Conservation (phyloP, 2,329 filamentous ascomycete species). For the Anisogramma anomala region DNA sequence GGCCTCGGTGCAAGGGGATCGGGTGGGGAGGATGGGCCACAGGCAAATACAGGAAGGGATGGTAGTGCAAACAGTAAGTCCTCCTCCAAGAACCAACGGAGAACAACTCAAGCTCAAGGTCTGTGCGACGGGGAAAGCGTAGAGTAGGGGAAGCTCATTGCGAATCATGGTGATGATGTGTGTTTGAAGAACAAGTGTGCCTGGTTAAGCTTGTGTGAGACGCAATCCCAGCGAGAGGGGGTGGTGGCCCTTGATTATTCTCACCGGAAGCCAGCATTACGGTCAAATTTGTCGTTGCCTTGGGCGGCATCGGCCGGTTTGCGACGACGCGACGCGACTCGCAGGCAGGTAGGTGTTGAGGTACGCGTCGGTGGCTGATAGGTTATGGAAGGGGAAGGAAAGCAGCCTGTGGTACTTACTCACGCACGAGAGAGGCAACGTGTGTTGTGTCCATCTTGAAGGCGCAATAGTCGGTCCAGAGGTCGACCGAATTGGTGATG, state of each 20-base stretch:
- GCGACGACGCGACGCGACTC: constrained; percentile 25
- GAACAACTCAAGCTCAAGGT: constrained; percentile 33
- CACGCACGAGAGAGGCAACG: constrained; percentile 89
- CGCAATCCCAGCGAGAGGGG: constrained; percentile 44
- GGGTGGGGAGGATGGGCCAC: constrained; percentile 30
- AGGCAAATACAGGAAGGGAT: constrained; percentile 52
- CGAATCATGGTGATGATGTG: constrained; percentile 22
- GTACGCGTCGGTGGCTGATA: constrained; percentile 19
- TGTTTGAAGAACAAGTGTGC: constrained; percentile 37
- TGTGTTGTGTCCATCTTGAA: constrained; percentile 98
- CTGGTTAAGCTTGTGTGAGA: constrained; percentile 55
- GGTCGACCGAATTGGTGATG: constrained; percentile 84
- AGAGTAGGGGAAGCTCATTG: constrained; percentile 26
- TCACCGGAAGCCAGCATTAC: constrained; percentile 46
- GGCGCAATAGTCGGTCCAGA: constrained; percentile 94
- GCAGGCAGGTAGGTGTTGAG: constrained; percentile 16
- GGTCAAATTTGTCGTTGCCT: constrained; percentile 14
- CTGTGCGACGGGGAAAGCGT: constrained; percentile 32
- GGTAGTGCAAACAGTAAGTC: constrained; percentile 41
- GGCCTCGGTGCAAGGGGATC: constrained; percentile 16
- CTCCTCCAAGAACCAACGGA: constrained; percentile 30
- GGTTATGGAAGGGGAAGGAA: constrained; percentile 53
- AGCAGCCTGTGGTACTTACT: constrained; percentile 77
- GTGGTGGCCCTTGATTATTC: constrained; percentile 50
- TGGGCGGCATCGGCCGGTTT: constrained; percentile 29